Percentiles rank a stretch among this genome's conserved stretches.
Evolutionary conservation across 1,139 yeast species (phyloP).

Genomic region (Candida tunisiensis): DNA sequence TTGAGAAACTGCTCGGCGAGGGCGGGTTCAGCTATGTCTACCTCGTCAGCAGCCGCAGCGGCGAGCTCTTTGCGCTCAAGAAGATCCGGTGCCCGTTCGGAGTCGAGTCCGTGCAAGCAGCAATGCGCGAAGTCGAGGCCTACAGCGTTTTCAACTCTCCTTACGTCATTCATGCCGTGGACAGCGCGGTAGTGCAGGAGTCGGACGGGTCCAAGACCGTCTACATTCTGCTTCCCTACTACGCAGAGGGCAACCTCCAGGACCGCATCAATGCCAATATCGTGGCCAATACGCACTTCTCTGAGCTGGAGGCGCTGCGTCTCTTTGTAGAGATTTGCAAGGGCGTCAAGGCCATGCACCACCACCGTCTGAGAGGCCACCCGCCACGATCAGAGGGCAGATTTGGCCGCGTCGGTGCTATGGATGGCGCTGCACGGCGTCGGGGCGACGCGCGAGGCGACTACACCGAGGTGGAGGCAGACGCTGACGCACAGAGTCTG

Average conservation of each 20-base stretch:
- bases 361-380: constrained; percentile 24
- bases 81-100: constrained; percentile 84
- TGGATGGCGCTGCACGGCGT: not conserved
- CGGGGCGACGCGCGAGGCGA: constrained; percentile 2
- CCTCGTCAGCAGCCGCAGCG: constrained; percentile 36
- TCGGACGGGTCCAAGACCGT: constrained; percentile 66
- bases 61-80: constrained; percentile 54
- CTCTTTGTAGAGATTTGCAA: constrained; percentile 54
- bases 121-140: constrained; percentile 61
- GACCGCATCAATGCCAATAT: constrained; percentile 54
- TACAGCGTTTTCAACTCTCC: constrained; percentile 56
- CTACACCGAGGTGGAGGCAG: constrained; percentile 13
- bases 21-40: constrained; percentile 89
- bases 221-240: constrained; percentile 66
- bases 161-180: constrained; percentile 51
- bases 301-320: constrained; percentile 44
- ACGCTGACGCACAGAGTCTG: constrained; percentile 1
- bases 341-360: constrained; percentile 65
- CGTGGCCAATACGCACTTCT: constrained; percentile 33
- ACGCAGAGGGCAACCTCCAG: constrained; percentile 55
- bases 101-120: constrained; percentile 50
- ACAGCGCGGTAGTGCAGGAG: constrained; percentile 55
- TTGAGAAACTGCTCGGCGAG: constrained; percentile 66
- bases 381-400: constrained; percentile 1
- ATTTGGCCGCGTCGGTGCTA: too few relatives aligned